Evolutionary conservation across 805 yeast species (phyloP), one percentile per base, ranked within the genome.

Genomic region (Cyberlindnera xishuangbannaensis): DNA sequence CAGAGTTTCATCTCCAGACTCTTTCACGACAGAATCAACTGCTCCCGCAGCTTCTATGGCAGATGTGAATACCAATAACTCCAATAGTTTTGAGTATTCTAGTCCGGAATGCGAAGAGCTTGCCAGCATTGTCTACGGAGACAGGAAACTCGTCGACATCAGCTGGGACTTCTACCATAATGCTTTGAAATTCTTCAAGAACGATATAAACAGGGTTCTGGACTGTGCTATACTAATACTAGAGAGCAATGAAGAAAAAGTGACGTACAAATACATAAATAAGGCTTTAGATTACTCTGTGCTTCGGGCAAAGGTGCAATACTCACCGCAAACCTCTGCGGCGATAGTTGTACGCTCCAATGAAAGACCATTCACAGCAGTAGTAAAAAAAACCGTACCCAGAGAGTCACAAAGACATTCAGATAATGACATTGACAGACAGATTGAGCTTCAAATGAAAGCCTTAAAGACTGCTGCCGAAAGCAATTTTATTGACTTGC

Each of bases 401-500:
- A n/a, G n/a, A n/a, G n/a, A n/a, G n/a, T n/a, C n/a, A n/a, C n/a
- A n/a, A n/a, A n/a, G n/a, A n/a, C n/a, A n/a, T n/a, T n/a, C n/a
- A n/a, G n/a, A n/a, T n/a, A n/a, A n/a, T n/a, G n/a, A n/a, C n/a
- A n/a, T n/a, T n/a, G n/a, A n/a, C n/a, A n/a, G n/a, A n/a, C n/a
- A n/a, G n/a, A n/a, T n/a, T n/a, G n/a, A n/a, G n/a, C 23, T 20
- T 20, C 23, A 20, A 20, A 20, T 20, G 23, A 41, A 34, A 15
- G 55, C 25, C 15, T 37, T 52, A 5, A 26, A 27, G 9, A 25
- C 37, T 9, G 45, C 59, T 6, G 46, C 45, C 8, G 29, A 34
- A 1, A 39, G 27, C 9, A 41, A 48, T 27, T 41, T 25, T 12
- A 18, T 79, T 3, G 90, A 83, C 56, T 62, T 81, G 7, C 92